Conservation (phyloP, 257 asterid species). For the Salvia hispanica region DNA sequence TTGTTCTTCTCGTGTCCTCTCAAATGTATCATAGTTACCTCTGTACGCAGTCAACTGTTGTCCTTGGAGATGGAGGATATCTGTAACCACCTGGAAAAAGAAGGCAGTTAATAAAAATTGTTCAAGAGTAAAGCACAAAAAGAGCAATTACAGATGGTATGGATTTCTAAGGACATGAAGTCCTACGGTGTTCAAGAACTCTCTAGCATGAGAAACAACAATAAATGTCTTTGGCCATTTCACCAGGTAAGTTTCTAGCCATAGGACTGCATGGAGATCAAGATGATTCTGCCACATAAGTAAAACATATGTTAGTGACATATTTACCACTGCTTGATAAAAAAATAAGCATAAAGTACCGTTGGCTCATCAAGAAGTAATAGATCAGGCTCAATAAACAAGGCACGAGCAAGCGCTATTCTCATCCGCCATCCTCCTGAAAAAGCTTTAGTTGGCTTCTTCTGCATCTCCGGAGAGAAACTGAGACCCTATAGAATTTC, state of each 20-base stretch:
- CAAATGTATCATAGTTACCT: slow-evolving; percentile 90
- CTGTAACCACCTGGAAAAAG: slow-evolving; percentile 83
- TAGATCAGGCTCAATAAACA: slow-evolving; percentile 94
- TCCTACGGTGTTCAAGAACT: slow-evolving; percentile 85
- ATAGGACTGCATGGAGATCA: slow-evolving; percentile 97
- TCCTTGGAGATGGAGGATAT: slow-evolving; percentile 87
- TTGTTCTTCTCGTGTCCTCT: slow-evolving; percentile 93
- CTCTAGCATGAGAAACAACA: slow-evolving; percentile 99
- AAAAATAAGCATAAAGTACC: slow-evolving; percentile 46
- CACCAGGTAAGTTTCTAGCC: slow-evolving; percentile 93
- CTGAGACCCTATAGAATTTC: slow-evolving; percentile 78
- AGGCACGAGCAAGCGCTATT: slow-evolving; percentile 94
- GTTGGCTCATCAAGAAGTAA: slow-evolving; percentile 98
- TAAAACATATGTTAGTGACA: slow-evolving; percentile 30
- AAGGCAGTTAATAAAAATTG: slow-evolving; percentile 13
- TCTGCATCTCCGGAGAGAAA: slow-evolving; percentile 90
- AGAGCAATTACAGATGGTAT: neutral
- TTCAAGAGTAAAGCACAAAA: slow-evolving; percentile 9
- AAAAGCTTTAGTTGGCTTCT: slow-evolving; percentile 78
- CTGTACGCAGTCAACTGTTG: slow-evolving; percentile 67
- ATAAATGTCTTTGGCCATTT: slow-evolving; percentile 98
- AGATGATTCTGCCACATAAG: slow-evolving; percentile 86
- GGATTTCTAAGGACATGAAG: slow-evolving; percentile 30
- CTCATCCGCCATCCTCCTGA: slow-evolving; percentile 99
- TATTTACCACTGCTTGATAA: slow-evolving; percentile 20